A percentile compares a stretch with the other conserved stretches of the same genome.
Evolutionary conservation across 495 filamentous ascomycete species (phyloP).

Genomic region (Letharia columbiana): DNA sequence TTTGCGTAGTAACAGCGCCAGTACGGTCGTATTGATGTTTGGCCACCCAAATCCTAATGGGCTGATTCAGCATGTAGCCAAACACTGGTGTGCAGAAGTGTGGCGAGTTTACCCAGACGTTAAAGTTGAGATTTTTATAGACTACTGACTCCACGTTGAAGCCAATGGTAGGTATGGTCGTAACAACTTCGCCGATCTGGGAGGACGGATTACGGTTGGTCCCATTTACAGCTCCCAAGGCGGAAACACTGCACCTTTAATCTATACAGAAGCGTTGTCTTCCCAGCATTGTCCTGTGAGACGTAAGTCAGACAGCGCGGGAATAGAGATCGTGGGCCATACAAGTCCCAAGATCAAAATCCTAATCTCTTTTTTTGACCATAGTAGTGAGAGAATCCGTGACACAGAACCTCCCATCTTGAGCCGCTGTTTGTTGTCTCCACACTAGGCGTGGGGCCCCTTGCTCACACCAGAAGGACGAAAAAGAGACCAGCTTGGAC

Average conservation of each 20-base stretch:
- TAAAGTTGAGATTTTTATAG: conserved; percentile 96
- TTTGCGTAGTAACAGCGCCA: conserved; percentile 99
- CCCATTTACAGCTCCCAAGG: conserved; percentile 4
- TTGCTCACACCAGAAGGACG: not conserved
- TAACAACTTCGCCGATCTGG: conserved; percentile 96
- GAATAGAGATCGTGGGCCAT: conserved; percentile 19
- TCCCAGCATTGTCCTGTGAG: conserved; percentile 89
- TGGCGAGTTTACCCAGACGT: conserved; percentile 69
- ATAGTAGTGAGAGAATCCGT: conserved; percentile 65
- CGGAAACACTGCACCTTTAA: conserved; percentile 59
- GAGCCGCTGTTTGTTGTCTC: conserved; percentile 1
- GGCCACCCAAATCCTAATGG: conserved; percentile 77
- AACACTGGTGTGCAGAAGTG: not conserved
- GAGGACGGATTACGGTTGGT: conserved; percentile 9
- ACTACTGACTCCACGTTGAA: conserved; percentile 98
- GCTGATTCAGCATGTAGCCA: not conserved
- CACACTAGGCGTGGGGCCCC: not conserved
- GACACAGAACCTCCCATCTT: conserved; percentile 76
- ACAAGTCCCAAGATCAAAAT: conserved; percentile 95
- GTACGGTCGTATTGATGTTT: conserved; percentile 94
- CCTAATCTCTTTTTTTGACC: conserved; percentile 92
- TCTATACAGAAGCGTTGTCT: conserved; percentile 93
- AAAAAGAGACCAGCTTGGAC: not conserved
- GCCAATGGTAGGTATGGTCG: conserved; percentile 96
- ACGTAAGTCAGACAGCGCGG: conserved; percentile 24